Evolutionary conservation across 352 stramenopile species (phyloP).

Genomic region (Phytopythium vexans): DNA sequence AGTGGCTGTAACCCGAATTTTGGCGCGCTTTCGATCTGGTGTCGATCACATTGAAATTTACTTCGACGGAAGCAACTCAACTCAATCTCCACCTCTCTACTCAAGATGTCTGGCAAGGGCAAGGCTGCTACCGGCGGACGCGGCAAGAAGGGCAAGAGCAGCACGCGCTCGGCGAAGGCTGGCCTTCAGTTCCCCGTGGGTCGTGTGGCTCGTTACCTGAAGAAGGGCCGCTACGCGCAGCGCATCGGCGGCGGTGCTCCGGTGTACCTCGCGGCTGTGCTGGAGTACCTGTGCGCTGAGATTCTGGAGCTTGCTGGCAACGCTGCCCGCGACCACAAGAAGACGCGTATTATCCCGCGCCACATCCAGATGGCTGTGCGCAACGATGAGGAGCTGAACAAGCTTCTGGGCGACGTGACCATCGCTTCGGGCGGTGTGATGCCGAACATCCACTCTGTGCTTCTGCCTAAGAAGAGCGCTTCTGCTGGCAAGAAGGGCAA

Average conservation of each 20-base stretch:
- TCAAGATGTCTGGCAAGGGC: constrained; percentile 74
- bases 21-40: constrained; percentile 6
- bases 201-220: constrained; percentile 93
- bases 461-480: constrained; percentile 85
- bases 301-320: constrained; percentile 95
- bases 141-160: constrained; percentile 69
- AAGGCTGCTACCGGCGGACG: constrained; percentile 68
- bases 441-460: constrained; percentile 94
- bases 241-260: constrained; percentile 91
- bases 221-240: constrained; percentile 90
- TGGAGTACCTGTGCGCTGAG: constrained; percentile 94
- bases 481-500: constrained; percentile 51
- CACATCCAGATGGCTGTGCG: constrained; percentile 95
- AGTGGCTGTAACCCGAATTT: no score
- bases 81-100: constrained; percentile 19
- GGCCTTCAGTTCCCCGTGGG: constrained; percentile 95
- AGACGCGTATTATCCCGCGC: constrained; percentile 94
- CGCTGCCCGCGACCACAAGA: constrained; percentile 96
- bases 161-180: constrained; percentile 83
- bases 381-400: constrained; percentile 95
- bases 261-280: constrained; percentile 93
- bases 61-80: constrained; percentile 41
- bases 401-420: constrained; percentile 92
- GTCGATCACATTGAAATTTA: constrained; percentile 36
- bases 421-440: constrained; percentile 95